Evolutionary conservation across 2,329 filamentous ascomycete genomes (phyloP), one percentile per base, ranked within the genome.

Genomic region (Mariannaea sp.): DNA sequence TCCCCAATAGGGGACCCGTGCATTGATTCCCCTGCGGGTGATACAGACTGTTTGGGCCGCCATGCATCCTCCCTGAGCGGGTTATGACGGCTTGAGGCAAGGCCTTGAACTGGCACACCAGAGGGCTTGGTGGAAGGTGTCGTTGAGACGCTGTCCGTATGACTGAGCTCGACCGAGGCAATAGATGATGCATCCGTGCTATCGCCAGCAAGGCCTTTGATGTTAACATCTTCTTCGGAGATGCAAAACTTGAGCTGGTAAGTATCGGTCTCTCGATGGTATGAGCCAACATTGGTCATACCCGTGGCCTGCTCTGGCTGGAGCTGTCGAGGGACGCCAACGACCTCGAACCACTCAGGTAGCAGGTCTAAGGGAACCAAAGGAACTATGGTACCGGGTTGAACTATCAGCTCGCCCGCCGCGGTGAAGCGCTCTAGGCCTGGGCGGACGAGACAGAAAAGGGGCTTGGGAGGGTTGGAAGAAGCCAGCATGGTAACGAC

Each of bases 291-390:
- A 58, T 73, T 75, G 13, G 51, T 62, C 64, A 80, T 71, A 7
- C 70, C 70, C 5, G 55, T 57, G 2, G 71, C 73, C 49, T 80
- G 70, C 29, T 73, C 69, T 5, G 68, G 56, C 3, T 57, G 60
- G 10, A 81, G 66, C 45, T 71, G 59, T 5, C 77, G 75, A 3
- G 79, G 77, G 3, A 79, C 68, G 19, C 74, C 76, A 27, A 70
- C 52, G 9, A 80, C 62, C 5, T 75, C 67, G 4, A 81, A 56
- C 70, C 76, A 77, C 1, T 68, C 64, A 0, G 80, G 80, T 0
- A 84, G 73, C 55, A 82, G 72, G 62, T 83, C 80, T 10, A 76
- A 65, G 0, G 80, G 73, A n/a, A 84, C 71, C n/a, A 84, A 73
- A 6, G 81, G 81, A 1, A 83, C 79, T 3, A 79, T 71, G 6